Base-by-base conservation (phyloP, 2,329 filamentous ascomycete species). In the Pseudogymnoascus sp. region DNA sequence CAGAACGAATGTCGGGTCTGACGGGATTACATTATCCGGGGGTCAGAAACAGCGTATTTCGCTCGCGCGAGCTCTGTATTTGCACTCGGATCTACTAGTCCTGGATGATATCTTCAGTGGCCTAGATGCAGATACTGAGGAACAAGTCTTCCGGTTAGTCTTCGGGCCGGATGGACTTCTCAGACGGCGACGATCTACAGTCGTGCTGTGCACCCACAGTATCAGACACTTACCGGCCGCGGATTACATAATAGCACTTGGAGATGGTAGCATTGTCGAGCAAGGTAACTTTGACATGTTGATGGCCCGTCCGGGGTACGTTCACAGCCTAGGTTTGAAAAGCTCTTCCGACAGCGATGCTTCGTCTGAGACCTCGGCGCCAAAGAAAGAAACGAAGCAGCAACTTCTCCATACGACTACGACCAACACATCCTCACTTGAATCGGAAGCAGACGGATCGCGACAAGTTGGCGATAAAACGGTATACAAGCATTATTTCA, bases 231-330 rank as follows among this genome's bases (percentile, higher is more conserved):
- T 76, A 1, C 70, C 71, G 11, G 72, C 73, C 40, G 73, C 72
- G 24, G 74, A 76, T 66, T 72, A 75, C 37, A 71, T 76, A 16
- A 68, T 76, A 24, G 71, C 70, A 13, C 71, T 76, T 8, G 68
- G 65, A 26, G 66, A 71, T 11, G 74, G 74, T 29, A 69, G 53
- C 35, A 70, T 76, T 10, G 62, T 66, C 2, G 73, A 76, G 65
- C 73, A 75, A 67, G 74, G 75, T 11, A 65, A 63, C 16, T 76
- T 74, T 44, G 70, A 74, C 14, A 68, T 69, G 13, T 67, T 76
- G 16, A 72, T 72, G 61, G 63, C 64, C 1, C 66, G 70, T 21
- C 16, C 42, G 47, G 63, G 50, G 3, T 56, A 56, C 33, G 50
- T 56, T 16, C 50, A 56, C 10, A 31, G 50, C 19, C 50, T 56